phyloP scores from a whole-genome alignment of 106 monocot species.

The Dendrobium catenatum region DNA sequence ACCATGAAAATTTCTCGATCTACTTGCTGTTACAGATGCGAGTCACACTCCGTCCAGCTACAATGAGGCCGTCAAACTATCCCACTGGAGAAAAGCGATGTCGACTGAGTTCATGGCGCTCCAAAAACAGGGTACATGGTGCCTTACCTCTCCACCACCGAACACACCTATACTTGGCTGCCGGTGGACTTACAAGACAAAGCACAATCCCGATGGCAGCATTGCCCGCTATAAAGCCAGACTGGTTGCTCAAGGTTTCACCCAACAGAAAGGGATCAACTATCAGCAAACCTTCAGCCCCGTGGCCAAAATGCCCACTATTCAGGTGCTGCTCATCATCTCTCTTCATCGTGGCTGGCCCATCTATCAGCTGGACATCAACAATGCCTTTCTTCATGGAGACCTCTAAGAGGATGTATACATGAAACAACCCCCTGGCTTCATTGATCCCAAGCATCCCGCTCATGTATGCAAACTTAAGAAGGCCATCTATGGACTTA shows the following conservation, averaged over 20 bases:
- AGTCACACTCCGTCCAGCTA: too few species aligned
- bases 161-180: not conserved
- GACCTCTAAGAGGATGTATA: not conserved
- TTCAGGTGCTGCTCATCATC: not conserved
- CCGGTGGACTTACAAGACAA: not conserved
- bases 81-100: too few species aligned
- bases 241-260: not conserved
- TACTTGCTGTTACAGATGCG: too few species aligned
- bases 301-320: not conserved
- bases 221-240: not conserved
- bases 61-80: too few species aligned
- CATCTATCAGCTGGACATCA: not conserved
- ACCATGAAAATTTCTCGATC: too few species aligned
- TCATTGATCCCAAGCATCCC: not conserved
- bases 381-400: not conserved
- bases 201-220: not conserved
- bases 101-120: not conserved
- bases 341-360: not conserved
- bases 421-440: not conserved
- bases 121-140: not conserved
- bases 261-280: not conserved
- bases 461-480: not conserved
- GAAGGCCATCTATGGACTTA: not conserved
- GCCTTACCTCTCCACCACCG: not conserved
- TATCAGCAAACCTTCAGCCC: not conserved